Evolutionary conservation across 2,329 filamentous ascomycete genomes (phyloP).

Genomic region (Tricladium varicosporioides): DNA sequence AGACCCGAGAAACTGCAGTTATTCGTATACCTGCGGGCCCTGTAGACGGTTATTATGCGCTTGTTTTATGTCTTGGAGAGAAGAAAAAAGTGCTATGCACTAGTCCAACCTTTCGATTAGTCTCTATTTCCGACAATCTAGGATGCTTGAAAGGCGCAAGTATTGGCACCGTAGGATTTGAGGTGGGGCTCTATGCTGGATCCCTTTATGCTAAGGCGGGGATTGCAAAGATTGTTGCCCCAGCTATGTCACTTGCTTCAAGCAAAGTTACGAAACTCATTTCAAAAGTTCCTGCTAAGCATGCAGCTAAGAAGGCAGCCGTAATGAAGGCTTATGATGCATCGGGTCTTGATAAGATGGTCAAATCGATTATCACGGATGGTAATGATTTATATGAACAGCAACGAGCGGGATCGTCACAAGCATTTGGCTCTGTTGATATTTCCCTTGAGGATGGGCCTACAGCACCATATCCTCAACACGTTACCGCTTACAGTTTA

Average conservation of each 20-base stretch:
- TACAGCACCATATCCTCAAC: constrained; percentile 50
- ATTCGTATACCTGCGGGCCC: constrained; percentile 62
- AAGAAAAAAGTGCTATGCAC: constrained; percentile 60
- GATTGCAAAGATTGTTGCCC: constrained; percentile 45
- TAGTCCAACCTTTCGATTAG: constrained; percentile 67
- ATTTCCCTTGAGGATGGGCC: constrained; percentile 47
- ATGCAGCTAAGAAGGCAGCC: constrained; percentile 33
- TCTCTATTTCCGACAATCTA: constrained; percentile 60
- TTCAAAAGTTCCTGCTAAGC: constrained; percentile 11
- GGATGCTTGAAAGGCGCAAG: constrained; percentile 64
- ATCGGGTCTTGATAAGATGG: constrained; percentile 25
- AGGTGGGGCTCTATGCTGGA: constrained; percentile 59
- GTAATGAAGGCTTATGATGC: constrained; percentile 33
- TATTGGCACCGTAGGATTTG: constrained; percentile 61
- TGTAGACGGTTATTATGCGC: constrained; percentile 65
- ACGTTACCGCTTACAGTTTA: constrained; percentile 48
- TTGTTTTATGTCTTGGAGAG: constrained; percentile 57
- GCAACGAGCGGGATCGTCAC: constrained; percentile 35
- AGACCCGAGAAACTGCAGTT: constrained; percentile 60
- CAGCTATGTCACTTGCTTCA: constrained; percentile 43
- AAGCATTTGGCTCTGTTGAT: constrained; percentile 31
- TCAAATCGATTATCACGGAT: constrained; percentile 31
- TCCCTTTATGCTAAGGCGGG: constrained; percentile 38
- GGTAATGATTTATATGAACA: constrained; percentile 39
- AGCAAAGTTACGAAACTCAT: constrained; percentile 37